A percentile compares a stretch with the other conserved stretches of the same genome.
Conservation (phyloP, 75 land plant genomes). For the Selaginella moellendorffii region DNA sequence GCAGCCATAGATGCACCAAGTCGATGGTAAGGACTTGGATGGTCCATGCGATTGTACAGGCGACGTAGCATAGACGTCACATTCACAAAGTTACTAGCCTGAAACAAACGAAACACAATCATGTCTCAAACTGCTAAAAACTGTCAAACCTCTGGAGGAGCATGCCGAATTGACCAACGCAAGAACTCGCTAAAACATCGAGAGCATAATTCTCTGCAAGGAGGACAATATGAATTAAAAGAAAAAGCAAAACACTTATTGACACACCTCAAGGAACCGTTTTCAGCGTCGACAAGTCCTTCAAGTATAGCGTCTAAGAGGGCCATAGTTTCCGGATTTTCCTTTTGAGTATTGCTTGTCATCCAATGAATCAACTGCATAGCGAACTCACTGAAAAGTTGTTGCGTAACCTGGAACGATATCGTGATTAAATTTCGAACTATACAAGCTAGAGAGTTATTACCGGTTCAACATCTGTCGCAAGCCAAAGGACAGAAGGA, state of each 20-base stretch:
- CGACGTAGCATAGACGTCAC: slow-evolving; percentile 34
- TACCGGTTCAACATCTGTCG: slow-evolving; percentile 35
- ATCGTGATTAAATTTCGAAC: background rate
- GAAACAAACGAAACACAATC: slow-evolving; percentile 2
- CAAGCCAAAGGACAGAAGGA: slow-evolving; percentile 29
- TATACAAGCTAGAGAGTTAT: background rate
- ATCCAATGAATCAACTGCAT: slow-evolving; percentile 37
- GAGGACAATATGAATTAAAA: no score
- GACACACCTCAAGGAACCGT: slow-evolving; percentile 29
- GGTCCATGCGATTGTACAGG: slow-evolving; percentile 35
- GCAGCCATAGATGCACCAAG: slow-evolving; percentile 37
- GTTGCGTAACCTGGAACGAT: slow-evolving; percentile 24
- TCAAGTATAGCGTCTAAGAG: slow-evolving; percentile 35
- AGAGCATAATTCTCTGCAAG: slow-evolving; percentile 34
- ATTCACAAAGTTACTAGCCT: slow-evolving; percentile 37
- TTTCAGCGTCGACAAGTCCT: slow-evolving; percentile 34
- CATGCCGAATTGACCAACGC: slow-evolving; percentile 37
- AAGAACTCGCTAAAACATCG: slow-evolving; percentile 34
- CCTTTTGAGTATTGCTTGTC: slow-evolving; percentile 32
- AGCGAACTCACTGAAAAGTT: slow-evolving; percentile 25
- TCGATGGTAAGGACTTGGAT: slow-evolving; percentile 37
- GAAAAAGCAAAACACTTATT: background rate
- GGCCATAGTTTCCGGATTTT: slow-evolving; percentile 43
- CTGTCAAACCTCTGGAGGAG: slow-evolving; percentile 26
- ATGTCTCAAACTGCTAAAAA: background rate